A percentile compares a stretch with the other conserved stretches of the same genome.
These are phyloP conservation scores for Boletus fagicola DNA, from an alignment of 768 basidiomycete genomes.

Conservation along the genomic window DNA sequence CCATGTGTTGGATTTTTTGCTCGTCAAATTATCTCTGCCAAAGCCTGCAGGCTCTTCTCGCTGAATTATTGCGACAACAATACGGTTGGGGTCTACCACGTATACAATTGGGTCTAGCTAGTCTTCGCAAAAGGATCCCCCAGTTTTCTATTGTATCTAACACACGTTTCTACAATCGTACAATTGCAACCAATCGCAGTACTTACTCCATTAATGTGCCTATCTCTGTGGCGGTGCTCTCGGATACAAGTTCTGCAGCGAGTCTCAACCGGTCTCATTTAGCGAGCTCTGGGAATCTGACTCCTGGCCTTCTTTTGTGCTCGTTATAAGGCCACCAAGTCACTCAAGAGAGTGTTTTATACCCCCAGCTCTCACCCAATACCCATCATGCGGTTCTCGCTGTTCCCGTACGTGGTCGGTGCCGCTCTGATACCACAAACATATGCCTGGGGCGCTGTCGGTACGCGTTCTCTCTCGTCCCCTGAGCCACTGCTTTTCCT, in stretches of 20 bases:
- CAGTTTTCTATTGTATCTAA: background rate
- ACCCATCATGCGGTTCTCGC: constrained; percentile 24
- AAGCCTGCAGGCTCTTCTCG: too few relatives aligned
- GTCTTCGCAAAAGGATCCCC: too few relatives aligned
- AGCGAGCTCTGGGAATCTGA: constrained; percentile 7
- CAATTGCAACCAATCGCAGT: background rate
- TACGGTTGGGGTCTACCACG: too few relatives aligned
- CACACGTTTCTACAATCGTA: background rate
- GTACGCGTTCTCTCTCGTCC: constrained; percentile 20
- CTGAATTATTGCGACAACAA: too few relatives aligned
- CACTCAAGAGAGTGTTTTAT: background rate
- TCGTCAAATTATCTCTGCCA: too few relatives aligned
- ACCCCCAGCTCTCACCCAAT: too few relatives aligned
- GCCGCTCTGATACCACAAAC: constrained; percentile 26
- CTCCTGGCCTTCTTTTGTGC: background rate
- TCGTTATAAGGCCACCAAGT: constrained; percentile 4
- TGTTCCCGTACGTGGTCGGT: constrained; percentile 11
- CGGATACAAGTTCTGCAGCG: background rate
- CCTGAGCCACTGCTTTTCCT: background rate
- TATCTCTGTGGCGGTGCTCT: constrained; percentile 10
- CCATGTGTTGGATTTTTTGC: too few relatives aligned
- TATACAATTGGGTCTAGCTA: too few relatives aligned
- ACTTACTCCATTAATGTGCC: background rate
- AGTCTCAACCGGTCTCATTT: constrained; percentile 10
- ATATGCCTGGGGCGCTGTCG: constrained; percentile 43